Evolutionary conservation across 2,329 filamentous ascomycete species (phyloP).

Genomic region (Fusarium pseudocircinatum): DNA sequence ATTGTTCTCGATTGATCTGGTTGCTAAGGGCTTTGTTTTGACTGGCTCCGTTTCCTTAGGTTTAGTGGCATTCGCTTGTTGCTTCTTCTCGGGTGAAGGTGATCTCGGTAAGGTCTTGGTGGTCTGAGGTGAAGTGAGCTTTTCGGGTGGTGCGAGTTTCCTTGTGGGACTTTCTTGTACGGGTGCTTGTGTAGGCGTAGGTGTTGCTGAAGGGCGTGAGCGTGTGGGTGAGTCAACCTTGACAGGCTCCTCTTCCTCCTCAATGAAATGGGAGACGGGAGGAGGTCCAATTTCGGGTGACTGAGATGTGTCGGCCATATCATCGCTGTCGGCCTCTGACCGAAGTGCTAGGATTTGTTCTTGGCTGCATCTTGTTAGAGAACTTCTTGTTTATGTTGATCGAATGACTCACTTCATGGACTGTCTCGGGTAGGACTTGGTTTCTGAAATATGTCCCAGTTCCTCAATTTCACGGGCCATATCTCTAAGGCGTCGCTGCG

Average conservation of each 20-base stretch:
- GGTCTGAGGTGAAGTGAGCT: conserved; percentile 44
- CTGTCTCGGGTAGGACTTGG: conserved; percentile 72
- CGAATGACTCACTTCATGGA: conserved; percentile 72
- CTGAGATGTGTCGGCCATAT: conserved; percentile 61
- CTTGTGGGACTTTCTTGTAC: conserved; percentile 38
- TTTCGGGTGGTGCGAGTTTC: conserved; percentile 45
- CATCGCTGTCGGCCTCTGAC: conserved; percentile 56
- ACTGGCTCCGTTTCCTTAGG: not conserved
- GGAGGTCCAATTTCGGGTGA: conserved; percentile 76
- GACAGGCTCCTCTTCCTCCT: conserved; percentile 64
- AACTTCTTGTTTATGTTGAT: not conserved
- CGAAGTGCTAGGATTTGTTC: conserved; percentile 71
- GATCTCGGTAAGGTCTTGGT: conserved; percentile 29
- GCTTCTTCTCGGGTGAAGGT: conserved; percentile 45
- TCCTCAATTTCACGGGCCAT: conserved; percentile 64
- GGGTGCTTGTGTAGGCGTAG: conserved; percentile 8
- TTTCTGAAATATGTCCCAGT: conserved; percentile 70
- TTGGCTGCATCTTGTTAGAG: conserved; percentile 56
- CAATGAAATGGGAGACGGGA: conserved; percentile 67
- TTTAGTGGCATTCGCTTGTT: conserved; percentile 1
- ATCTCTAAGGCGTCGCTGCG: conserved; percentile 66
- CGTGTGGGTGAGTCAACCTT: conserved; percentile 61
- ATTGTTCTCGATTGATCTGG: conserved; percentile 11
- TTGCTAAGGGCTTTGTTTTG: not conserved
- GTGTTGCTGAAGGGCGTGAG: conserved; percentile 18